These are phyloP conservation scores for Tricholomella constricta DNA, from an alignment of 768 basidiomycete species.

Conservation along the genomic window DNA sequence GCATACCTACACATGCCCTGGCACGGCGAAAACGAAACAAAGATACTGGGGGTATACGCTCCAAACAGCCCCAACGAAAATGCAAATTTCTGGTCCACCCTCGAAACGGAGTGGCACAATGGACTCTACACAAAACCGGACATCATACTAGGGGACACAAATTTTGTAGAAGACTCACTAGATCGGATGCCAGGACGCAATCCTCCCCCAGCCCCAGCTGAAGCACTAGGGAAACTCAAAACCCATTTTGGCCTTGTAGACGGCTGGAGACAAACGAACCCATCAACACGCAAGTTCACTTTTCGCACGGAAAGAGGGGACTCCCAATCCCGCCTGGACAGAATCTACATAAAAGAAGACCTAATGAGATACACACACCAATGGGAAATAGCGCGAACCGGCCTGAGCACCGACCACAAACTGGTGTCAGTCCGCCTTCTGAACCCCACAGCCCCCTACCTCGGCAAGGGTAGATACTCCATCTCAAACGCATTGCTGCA, in stretches of 20 bases:
- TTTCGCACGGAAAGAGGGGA: not conserved
- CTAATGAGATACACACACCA: conserved; percentile 1
- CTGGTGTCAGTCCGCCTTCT: not conserved
- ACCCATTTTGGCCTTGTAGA: not conserved
- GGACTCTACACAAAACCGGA: conserved; percentile 23
- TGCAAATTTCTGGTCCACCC: not conserved
- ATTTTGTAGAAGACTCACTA: conserved; percentile 38
- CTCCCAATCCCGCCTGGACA: conserved; percentile 2
- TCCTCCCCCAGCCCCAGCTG: not conserved
- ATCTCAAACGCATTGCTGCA: not conserved
- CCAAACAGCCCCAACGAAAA: not conserved
- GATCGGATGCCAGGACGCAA: conserved; percentile 31
- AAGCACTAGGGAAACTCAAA: not conserved
- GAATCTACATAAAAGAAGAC: conserved; percentile 8
- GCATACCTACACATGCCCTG: conserved; percentile 9
- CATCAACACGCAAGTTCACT: not conserved
- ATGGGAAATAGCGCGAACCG: conserved; percentile 8
- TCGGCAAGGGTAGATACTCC: not conserved
- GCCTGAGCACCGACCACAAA: conserved; percentile 8
- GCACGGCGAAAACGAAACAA: not conserved
- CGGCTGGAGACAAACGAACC: conserved; percentile 3
- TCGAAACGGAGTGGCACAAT: not conserved
- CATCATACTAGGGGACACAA: conserved; percentile 42
- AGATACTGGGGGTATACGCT: not conserved
- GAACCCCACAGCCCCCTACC: not conserved